Evolutionary conservation across 2,329 filamentous ascomycete genomes (phyloP).

Genomic region (Aureobasidium sp.): DNA sequence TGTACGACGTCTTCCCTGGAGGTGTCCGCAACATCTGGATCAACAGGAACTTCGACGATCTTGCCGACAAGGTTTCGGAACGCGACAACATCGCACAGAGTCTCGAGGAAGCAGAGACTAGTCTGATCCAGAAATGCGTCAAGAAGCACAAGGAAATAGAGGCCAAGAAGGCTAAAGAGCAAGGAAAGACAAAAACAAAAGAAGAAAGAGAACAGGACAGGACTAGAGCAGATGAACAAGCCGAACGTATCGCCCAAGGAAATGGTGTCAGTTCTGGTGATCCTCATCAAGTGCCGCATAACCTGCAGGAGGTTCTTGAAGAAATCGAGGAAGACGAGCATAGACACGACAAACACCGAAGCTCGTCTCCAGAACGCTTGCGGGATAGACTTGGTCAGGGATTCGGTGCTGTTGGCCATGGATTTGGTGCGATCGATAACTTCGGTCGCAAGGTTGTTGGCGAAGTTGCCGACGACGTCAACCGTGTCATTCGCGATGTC

Average conservation of each 20-base stretch:
- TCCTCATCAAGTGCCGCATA: constrained; percentile 23
- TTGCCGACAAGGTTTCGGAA: constrained; percentile 74
- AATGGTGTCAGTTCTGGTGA: constrained; percentile 26
- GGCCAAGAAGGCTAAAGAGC: constrained; percentile 49
- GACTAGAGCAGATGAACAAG: constrained; percentile 31
- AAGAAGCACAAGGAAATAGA: constrained; percentile 65
- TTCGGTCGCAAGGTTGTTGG: constrained; percentile 37
- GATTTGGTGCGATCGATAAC: constrained; percentile 43
- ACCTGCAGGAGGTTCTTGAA: constrained; percentile 24
- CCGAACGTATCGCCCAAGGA: constrained; percentile 24
- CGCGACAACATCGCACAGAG: constrained; percentile 61
- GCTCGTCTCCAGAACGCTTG: constrained; percentile 28
- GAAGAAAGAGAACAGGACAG: constrained; percentile 42
- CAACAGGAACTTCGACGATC: constrained; percentile 76
- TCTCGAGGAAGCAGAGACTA: constrained; percentile 76
- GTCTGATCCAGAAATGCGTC: constrained; percentile 65
- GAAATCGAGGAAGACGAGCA: constrained; percentile 19
- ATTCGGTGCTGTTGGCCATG: constrained; percentile 34
- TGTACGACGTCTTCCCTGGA: constrained; percentile 94
- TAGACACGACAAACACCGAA: constrained; percentile 12
- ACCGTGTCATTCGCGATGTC: constrained; percentile 35
- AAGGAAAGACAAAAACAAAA: constrained; percentile 44
- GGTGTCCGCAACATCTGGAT: constrained; percentile 95
- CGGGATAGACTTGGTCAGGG: constrained; percentile 36
- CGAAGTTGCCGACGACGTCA: constrained; percentile 29